Evolutionary conservation across 371 early-diverging fungal species (phyloP), one percentile per base, ranked within the genome.

Genomic region (Capillidium heterosporum): DNA sequence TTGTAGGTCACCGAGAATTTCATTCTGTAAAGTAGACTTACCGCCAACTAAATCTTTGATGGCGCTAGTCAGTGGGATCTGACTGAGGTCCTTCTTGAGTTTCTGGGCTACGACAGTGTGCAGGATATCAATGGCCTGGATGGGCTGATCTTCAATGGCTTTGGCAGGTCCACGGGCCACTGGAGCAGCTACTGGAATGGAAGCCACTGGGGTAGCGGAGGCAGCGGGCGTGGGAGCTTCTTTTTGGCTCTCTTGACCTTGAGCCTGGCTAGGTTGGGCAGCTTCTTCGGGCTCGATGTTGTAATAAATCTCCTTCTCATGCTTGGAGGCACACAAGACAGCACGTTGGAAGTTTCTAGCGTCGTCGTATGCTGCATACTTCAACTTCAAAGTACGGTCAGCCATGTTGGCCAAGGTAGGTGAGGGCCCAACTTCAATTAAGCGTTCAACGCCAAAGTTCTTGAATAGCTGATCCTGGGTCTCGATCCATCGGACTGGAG

Each of bases 401-500:
- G 94, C 90, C 95, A 94, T 95, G 57, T 86, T 85, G 60, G 78
- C 73, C 29, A 95, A 76, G 46, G 91, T 86, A 24, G 92, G 88
- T 51, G 82, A 77, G 31, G 92, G 92, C 40, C 95, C 95, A 28
- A 94, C 74, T 68, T 95, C 95, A 41, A 95, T 85, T 57, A 95
- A 65, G 40, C 93, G 82, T 61, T 83, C 82, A 55, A 94, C 81
- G 28, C 80, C 69, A 67, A 75, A 81, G 62, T 82, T 72, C 71
- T 77, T 76, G 75, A 94, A 84, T 49, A 93, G 71, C 50, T 77
- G 74, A 60, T 94, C 93, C 70, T 95, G 95, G n/a, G 95, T 95
- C 68, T 94, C 92, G 59, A 95, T 95, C 95, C 95, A 94, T 60
- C 90, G 80, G 43, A 95, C 94, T 56, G 93, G 85, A 46, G 87